Evolutionary conservation across 331 rosid species (phyloP), one percentile per base, ranked within the genome.

Genomic region (Spiraea crenata): DNA sequence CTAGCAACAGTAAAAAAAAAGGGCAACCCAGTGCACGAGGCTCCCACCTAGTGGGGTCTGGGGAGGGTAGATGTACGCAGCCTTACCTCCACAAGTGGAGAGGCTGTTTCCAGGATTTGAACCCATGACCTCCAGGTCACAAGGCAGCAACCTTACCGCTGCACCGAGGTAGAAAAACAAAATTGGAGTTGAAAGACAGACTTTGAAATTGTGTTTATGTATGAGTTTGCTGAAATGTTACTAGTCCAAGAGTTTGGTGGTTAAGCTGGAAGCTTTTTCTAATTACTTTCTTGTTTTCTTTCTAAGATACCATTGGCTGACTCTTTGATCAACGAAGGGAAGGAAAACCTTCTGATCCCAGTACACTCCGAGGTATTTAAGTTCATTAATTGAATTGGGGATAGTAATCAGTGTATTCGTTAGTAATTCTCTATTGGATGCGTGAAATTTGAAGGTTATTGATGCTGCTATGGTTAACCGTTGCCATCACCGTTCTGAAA

Each of bases 401-500:
- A 15, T 4, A 47, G 34, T 57, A 47, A 37, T 9, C 11, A 55
- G 50, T 25, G 19, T 11, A 44, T 69, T 65, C 55, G 68, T 7
- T 57, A 54, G 62, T 80, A 50, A 19, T 74, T 14, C 59, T 16
- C 61, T 57, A n/a, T 6, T 71, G 54, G 59, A 37, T 65, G 51
- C 60, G 74, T 52, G 61, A 66, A 41, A 52, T 63, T 74, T 75
- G 54, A 77, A 92, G 98, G 64, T 86, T 74, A 63, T 73, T 74
- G 64, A 80, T 68, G 81, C 93, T 52, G 83, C 56, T 10, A 5
- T 76, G 50, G 83, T 86, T 54, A 88, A 85, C 60, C 92, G 90
- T 57, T 92, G 98, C 47, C 96, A 96, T 40, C 98, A 92, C 79
- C 92, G 96, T 70, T 82, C 98, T 15, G 98, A 92, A 82, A 88